Evolutionary conservation across 73 alveolate species (phyloP).

Genomic region (Effrenium voratum): DNA sequence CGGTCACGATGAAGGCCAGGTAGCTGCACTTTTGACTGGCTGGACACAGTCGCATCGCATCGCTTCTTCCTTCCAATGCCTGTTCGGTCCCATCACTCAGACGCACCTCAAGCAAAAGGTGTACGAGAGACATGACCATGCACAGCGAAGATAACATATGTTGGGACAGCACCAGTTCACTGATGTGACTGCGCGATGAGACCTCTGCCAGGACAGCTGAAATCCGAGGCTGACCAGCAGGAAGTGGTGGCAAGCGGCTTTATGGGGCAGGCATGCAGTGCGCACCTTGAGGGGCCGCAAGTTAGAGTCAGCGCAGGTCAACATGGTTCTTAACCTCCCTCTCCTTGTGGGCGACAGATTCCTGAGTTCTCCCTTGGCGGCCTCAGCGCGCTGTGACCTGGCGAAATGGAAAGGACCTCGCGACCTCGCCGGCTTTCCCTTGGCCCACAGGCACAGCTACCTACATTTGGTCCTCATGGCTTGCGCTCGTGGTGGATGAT

Average conservation of each 20-base stretch:
- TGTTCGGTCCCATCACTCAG: no score
- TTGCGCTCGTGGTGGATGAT: slow-evolving; percentile 45
- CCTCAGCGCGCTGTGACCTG: slow-evolving; percentile 17
- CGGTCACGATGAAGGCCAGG: not conserved
- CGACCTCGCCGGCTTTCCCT: not conserved
- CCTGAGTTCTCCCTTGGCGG: not conserved
- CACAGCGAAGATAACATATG: no score
- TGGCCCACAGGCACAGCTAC: slow-evolving; percentile 15
- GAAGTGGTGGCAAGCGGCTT: no score
- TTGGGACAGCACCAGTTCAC: no score
- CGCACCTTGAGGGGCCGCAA: no score
- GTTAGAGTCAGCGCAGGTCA: not conserved
- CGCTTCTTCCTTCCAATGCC: not conserved
- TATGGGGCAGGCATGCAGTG: no score
- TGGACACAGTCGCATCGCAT: not conserved
- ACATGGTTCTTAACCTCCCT: slow-evolving; percentile 27
- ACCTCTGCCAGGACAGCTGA: no score
- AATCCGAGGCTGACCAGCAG: no score
- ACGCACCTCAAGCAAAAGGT: no score
- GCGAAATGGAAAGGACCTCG: not conserved
- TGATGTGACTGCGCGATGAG: no score
- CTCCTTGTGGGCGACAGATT: not conserved
- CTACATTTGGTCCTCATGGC: slow-evolving; percentile 79
- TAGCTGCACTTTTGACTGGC: not conserved
- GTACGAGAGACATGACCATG: no score